Percentiles rank a stretch among this genome's conserved stretches.
Evolutionary conservation across 1,284 basidiomycete species (phyloP).

Genomic region (Ustilago cynodontis): DNA sequence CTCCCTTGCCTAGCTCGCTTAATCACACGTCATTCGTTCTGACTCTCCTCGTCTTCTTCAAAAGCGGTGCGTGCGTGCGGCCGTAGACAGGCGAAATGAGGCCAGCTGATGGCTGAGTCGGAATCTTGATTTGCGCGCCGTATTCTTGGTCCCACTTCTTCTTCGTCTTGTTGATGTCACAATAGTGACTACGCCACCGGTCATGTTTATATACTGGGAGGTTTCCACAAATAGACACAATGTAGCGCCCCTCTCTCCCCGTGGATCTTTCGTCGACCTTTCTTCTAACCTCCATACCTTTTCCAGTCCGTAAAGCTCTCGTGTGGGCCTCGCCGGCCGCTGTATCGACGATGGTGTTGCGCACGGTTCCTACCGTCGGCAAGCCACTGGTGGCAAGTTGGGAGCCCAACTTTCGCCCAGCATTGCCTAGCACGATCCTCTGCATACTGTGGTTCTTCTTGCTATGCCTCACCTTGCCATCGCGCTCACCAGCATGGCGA

Average conservation of each 20-base stretch:
- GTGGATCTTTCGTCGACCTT: background rate
- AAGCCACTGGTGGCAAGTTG: slow-evolving; percentile 25
- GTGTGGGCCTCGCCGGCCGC: background rate
- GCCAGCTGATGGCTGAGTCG: slow-evolving; percentile 1
- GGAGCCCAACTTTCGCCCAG: slow-evolving; percentile 38
- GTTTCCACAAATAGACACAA: background rate
- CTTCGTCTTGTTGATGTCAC: background rate
- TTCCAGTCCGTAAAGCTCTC: background rate
- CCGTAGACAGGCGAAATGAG: background rate
- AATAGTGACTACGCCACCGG: background rate
- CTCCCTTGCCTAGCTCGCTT: background rate
- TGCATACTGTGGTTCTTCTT: slow-evolving; percentile 35
- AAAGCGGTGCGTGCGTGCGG: background rate
- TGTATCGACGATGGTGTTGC: slow-evolving; percentile 11
- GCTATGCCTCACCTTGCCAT: slow-evolving; percentile 37
- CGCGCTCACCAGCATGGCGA: slow-evolving; percentile 14
- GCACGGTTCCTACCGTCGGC: background rate
- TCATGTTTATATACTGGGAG: background rate
- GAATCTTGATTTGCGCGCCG: background rate
- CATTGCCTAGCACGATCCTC: slow-evolving; percentile 14
- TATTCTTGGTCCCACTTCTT: background rate
- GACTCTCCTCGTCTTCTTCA: background rate
- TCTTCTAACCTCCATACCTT: background rate
- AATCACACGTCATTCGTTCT: background rate
- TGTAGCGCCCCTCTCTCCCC: background rate